These are phyloP conservation scores for Trifolium fragiferum DNA, from an alignment of 306 rosid genomes.

Conservation along the genomic window DNA sequence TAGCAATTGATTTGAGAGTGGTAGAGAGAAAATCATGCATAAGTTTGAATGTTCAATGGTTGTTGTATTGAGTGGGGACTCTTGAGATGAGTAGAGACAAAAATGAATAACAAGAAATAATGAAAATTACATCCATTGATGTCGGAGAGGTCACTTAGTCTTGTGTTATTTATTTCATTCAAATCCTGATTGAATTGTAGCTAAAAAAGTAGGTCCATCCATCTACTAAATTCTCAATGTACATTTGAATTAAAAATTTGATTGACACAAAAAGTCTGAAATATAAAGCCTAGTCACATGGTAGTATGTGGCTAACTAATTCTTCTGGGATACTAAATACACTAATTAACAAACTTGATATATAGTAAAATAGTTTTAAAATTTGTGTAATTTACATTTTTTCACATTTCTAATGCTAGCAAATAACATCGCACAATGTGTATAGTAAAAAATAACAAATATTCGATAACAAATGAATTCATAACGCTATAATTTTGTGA, in stretches of 20 bases:
- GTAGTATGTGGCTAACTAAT: too few relatives aligned
- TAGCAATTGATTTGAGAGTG: not conserved
- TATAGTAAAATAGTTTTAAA: too few relatives aligned
- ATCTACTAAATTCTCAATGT: not conserved
- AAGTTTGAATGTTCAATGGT: not conserved
- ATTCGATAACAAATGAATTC: too few relatives aligned
- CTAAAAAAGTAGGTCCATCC: not conserved
- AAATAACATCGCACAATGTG: too few relatives aligned
- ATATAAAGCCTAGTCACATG: not conserved
- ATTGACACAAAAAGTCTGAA: slow-evolving; percentile 26
- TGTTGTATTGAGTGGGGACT: slow-evolving; percentile 9
- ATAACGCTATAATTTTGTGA: too few relatives aligned
- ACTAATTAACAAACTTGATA: too few relatives aligned
- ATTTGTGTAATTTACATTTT: too few relatives aligned
- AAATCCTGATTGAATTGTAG: slow-evolving; percentile 2
- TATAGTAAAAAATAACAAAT: too few relatives aligned
- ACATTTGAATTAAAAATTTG: slow-evolving; percentile 23
- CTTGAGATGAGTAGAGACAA: slow-evolving; percentile 15
- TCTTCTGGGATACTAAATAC: too few relatives aligned
- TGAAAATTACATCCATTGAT: slow-evolving; percentile 40
- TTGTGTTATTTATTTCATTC: slow-evolving; percentile 28
- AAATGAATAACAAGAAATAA: not conserved
- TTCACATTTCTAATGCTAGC: too few relatives aligned
- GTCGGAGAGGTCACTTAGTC: slow-evolving; percentile 27
- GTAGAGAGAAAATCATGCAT: not conserved